Conservation (phyloP, 306 rosid species). For the Acacia confusa region DNA sequence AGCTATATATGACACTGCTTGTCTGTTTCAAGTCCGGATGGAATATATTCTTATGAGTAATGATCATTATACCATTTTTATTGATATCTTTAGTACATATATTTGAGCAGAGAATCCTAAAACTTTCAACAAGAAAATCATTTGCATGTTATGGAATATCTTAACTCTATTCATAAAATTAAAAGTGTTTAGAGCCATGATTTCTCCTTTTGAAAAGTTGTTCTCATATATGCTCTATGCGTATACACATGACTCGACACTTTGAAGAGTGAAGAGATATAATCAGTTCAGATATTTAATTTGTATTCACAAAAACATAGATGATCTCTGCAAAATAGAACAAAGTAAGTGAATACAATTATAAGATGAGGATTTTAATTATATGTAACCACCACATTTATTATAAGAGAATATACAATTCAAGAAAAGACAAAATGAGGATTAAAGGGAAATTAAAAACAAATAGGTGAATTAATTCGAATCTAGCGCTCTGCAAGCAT, state of each 20-base stretch:
- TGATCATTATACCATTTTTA: neutral
- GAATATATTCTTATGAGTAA: neutral
- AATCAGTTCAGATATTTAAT: neutral
- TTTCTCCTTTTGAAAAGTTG: neutral
- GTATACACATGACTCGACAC: neutral
- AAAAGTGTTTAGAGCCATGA: neutral
- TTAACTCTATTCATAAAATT: neutral
- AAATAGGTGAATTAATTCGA: neutral
- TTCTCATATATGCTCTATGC: too few relatives aligned
- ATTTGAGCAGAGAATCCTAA: neutral
- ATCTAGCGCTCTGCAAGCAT: neutral
- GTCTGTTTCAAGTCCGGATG: neutral
- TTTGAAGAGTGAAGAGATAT: neutral
- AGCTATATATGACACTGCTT: neutral
- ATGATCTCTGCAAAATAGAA: neutral
- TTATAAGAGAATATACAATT: neutral
- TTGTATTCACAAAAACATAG: neutral
- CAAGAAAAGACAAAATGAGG: neutral
- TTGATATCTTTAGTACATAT: neutral
- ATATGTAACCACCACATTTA: neutral
- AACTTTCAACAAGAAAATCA: neutral
- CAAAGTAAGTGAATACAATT: neutral
- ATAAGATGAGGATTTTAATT: neutral
- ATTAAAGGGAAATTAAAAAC: neutral
- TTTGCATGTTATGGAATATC: neutral